Conservation (phyloP, 163 green algal genomes). For the Volvox carteri region DNA sequence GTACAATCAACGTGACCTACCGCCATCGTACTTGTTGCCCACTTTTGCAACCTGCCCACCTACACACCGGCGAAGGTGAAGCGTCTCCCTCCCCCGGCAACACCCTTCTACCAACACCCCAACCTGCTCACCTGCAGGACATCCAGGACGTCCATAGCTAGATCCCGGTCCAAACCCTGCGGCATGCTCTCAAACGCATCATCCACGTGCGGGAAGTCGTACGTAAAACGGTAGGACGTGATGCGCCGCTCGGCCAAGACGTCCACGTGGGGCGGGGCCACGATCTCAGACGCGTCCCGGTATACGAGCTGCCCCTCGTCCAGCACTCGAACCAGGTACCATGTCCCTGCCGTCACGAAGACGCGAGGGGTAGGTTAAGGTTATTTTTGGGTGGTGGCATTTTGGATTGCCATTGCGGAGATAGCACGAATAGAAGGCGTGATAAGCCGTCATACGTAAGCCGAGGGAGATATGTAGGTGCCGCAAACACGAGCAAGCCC, state of each 20-base stretch:
- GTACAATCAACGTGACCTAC: too few relatives aligned
- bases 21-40: too few relatives aligned
- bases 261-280: background rate
- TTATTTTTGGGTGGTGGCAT: too few relatives aligned
- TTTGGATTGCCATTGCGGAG: too few relatives aligned
- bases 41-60: too few relatives aligned
- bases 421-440: too few relatives aligned
- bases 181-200: background rate
- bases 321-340: slow-evolving; percentile 38
- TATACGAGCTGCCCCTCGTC: slow-evolving; percentile 5
- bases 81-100: too few relatives aligned
- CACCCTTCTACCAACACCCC: too few relatives aligned
- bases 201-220: background rate
- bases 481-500: background rate
- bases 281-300: background rate
- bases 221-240: background rate
- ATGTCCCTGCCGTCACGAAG: background rate
- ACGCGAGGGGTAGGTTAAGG: too few relatives aligned
- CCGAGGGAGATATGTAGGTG: too few relatives aligned
- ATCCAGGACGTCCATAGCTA: background rate
- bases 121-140: background rate
- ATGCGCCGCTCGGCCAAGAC: slow-evolving; percentile 17
- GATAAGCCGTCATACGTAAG: too few relatives aligned
- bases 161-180: background rate
- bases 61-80: too few relatives aligned